Conservation (phyloP, 176 grass and related monocot species). For the Panicum miliaceum region DNA sequence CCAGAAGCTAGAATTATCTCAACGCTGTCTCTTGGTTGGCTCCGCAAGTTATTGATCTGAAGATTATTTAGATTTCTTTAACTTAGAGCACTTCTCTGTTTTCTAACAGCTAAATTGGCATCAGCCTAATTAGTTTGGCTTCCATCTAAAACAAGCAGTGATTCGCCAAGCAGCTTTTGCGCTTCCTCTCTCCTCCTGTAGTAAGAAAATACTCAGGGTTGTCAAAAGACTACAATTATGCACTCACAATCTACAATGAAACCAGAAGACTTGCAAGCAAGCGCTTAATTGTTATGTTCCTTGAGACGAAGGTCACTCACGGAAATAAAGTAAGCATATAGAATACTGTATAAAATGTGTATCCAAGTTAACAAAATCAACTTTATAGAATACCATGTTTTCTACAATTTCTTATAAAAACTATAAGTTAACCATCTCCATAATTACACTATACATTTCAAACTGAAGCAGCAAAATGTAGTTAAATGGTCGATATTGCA, state of each 20-base stretch:
- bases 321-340: background rate
- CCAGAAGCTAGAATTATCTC: slow-evolving; percentile 14
- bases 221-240: slow-evolving; percentile 7
- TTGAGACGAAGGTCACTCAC: background rate
- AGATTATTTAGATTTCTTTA: too few species aligned
- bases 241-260: slow-evolving; percentile 34
- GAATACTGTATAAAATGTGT: background rate
- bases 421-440: background rate
- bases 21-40: background rate
- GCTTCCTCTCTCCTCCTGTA: slow-evolving; percentile 92
- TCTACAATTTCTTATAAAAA: background rate
- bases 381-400: background rate
- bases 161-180: slow-evolving; percentile 74
- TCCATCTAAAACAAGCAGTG: slow-evolving; percentile 71
- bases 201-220: slow-evolving; percentile 20
- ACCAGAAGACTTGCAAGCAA: background rate
- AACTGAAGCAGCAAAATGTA: background rate
- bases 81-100: background rate
- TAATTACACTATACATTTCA: background rate
- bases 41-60: background rate
- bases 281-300: too few species aligned
- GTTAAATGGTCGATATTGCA: background rate
- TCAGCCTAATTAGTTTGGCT: slow-evolving; percentile 32
- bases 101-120: background rate
- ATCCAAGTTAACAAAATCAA: background rate